Conservation (phyloP, 495 filamentous ascomycete genomes). For the Neurospora sp. region DNA sequence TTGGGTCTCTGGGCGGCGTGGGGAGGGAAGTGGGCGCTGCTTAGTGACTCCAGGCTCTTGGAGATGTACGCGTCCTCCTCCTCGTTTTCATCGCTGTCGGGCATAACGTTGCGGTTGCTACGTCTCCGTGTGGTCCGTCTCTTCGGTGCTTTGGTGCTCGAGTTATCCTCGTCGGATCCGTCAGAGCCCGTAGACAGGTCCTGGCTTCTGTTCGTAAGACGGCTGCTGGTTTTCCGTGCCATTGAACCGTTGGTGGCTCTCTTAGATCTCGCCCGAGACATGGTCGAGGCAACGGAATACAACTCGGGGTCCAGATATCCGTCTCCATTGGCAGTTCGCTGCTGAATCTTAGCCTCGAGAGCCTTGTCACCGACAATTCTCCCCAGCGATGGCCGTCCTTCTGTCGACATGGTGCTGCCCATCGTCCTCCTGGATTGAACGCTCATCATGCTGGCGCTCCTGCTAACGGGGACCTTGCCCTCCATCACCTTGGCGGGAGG, state of each 20-base stretch:
- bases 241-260: constrained; percentile 16
- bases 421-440: constrained; percentile 19
- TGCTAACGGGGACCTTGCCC: constrained; percentile 54
- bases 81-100: constrained; percentile 19
- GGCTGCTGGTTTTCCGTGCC: constrained; percentile 19
- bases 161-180: constrained; percentile 15
- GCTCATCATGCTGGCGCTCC: constrained; percentile 36
- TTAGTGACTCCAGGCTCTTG: constrained; percentile 11
- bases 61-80: constrained; percentile 15
- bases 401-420: neutral
- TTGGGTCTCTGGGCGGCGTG: constrained; percentile 24
- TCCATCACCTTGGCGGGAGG: constrained; percentile 79
- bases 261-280: constrained; percentile 16
- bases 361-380: constrained; percentile 27
- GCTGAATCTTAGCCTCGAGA: constrained; percentile 28
- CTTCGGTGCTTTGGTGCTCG: neutral
- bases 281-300: constrained; percentile 9
- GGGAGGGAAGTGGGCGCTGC: constrained; percentile 5
- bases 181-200: constrained; percentile 30
- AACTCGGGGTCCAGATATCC: constrained; percentile 18
- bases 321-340: constrained; percentile 17
- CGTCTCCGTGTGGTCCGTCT: constrained; percentile 12
- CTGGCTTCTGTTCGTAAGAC: constrained; percentile 20
- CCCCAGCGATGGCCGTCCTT: constrained; percentile 9
- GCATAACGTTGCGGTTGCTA: constrained; percentile 10